Percentiles rank a stretch among this genome's conserved stretches.
Evolutionary conservation across 495 filamentous ascomycete species (phyloP).

Genomic region (Stereocaulon alpinum): DNA sequence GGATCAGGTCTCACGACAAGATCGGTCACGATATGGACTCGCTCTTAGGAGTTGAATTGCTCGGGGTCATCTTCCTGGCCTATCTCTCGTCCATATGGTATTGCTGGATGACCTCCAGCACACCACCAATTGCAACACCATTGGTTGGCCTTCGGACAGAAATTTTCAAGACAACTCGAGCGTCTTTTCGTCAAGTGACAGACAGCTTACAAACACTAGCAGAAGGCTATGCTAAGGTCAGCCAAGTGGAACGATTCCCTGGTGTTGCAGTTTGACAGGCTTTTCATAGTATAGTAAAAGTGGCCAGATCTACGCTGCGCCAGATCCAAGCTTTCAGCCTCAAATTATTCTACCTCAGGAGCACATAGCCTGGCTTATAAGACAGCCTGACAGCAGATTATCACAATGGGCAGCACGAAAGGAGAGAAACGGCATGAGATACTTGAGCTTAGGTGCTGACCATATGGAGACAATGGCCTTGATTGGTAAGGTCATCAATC

Average conservation of each 20-base stretch:
- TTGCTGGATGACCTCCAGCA: not conserved
- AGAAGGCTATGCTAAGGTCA: not conserved
- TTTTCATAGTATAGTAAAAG: not conserved
- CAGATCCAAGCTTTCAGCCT: slow-evolving; percentile 1
- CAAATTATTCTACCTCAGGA: slow-evolving; percentile 1
- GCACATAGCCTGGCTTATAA: slow-evolving; percentile 4
- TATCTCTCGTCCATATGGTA: not conserved
- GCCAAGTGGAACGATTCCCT: not conserved
- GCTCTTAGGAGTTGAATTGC: not conserved
- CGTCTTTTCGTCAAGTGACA: slow-evolving; percentile 2
- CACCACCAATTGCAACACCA: not conserved
- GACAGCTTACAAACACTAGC: not conserved
- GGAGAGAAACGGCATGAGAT: not conserved
- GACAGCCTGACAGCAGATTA: not conserved
- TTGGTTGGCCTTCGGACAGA: not conserved
- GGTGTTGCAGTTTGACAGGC: too few species aligned
- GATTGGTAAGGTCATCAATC: not conserved
- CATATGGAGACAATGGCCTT: not conserved
- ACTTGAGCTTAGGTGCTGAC: not conserved
- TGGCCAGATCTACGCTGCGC: not conserved
- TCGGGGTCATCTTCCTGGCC: not conserved
- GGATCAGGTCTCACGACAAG: not conserved
- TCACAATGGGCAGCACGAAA: not conserved
- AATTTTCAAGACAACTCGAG: not conserved
- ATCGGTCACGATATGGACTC: not conserved